These are phyloP conservation scores for Colletotrichum euphorbiae DNA, from an alignment of 2,329 filamentous ascomycete species.

Conservation along the genomic window DNA sequence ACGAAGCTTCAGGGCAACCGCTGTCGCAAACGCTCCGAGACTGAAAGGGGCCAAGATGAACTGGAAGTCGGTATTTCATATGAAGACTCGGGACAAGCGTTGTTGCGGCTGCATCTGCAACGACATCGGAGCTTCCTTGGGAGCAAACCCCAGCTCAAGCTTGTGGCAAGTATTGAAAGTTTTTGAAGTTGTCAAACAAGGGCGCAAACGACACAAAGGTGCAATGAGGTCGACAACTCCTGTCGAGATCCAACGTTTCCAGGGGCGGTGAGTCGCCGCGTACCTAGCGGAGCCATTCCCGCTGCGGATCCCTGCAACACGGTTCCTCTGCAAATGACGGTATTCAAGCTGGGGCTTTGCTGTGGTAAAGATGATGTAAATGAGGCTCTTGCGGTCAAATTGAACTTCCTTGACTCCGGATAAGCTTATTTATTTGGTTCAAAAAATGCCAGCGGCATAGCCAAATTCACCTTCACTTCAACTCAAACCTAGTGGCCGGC, in stretches of 20 bases:
- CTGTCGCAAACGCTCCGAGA: constrained; percentile 10
- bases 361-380: background rate
- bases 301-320: background rate
- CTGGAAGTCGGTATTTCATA: background rate
- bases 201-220: background rate
- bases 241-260: too few species aligned
- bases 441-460: background rate
- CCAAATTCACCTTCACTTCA: constrained; percentile 6
- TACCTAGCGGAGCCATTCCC: background rate
- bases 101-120: background rate
- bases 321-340: too few species aligned
- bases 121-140: background rate
- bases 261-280: background rate
- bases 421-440: constrained; percentile 21
- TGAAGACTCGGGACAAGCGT: background rate
- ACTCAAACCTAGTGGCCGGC: background rate
- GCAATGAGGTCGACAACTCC: background rate
- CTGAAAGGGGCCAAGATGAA: background rate
- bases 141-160: background rate
- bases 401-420: background rate
- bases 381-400: background rate
- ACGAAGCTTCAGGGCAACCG: background rate
- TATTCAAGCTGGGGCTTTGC: background rate
- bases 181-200: background rate
- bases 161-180: background rate